These are phyloP conservation scores for Gossypium aridum DNA, from an alignment of 441 rosid genomes.

Conservation along the genomic window DNA sequence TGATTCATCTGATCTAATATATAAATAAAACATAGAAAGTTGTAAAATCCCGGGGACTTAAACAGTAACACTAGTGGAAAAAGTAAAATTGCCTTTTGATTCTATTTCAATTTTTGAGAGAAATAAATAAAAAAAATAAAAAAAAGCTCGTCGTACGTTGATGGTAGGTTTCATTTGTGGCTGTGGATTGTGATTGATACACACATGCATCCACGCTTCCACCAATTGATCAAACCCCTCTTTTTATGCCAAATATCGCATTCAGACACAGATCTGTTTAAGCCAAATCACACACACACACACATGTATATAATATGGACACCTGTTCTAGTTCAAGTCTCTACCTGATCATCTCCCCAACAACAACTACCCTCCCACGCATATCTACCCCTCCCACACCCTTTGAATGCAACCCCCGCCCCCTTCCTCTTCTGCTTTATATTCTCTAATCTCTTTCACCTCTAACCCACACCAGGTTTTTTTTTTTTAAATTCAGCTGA, in stretches of 20 bases:
- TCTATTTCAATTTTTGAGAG: not conserved
- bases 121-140: not conserved
- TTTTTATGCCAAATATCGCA: not conserved
- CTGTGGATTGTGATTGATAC: not conserved
- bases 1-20: no score
- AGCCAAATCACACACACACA: not conserved
- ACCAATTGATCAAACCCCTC: not conserved
- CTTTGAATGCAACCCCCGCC: conserved; percentile 5
- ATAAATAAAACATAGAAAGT: no score
- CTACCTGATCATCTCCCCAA: not conserved
- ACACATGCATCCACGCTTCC: conserved; percentile 5
- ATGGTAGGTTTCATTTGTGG: conserved; percentile 2
- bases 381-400: conserved; percentile 8
- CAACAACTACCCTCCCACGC: conserved; percentile 8
- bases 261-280: no score
- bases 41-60: no score
- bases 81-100: not conserved
- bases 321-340: not conserved
- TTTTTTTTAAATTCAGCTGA: not conserved
- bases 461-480: not conserved
- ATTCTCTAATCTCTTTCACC: not conserved
- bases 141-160: not conserved
- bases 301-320: no score
- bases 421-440: not conserved
- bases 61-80: no score